A percentile compares a stretch with the other conserved stretches of the same genome.
These are phyloP conservation scores for Pisolithus orientalis DNA, from an alignment of 768 basidiomycete species.

Conservation along the genomic window DNA sequence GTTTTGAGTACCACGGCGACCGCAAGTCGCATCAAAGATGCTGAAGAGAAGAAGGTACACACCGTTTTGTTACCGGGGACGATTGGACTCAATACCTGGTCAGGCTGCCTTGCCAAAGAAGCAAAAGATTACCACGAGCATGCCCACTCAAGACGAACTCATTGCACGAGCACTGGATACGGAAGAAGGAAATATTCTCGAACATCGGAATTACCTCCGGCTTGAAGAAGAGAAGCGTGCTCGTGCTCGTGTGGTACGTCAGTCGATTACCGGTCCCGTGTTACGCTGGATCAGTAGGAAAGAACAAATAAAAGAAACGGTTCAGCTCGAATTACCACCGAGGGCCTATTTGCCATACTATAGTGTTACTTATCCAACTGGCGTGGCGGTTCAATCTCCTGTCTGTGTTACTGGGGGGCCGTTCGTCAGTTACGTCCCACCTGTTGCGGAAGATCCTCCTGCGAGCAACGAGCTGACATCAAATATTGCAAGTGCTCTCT, in stretches of 20 bases:
- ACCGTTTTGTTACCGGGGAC: neutral
- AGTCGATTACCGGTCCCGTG: constrained; percentile 58
- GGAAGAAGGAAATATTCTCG: constrained; percentile 77
- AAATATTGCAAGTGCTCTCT: neutral
- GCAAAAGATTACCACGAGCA: constrained; percentile 42
- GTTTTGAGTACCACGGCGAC: constrained; percentile 67
- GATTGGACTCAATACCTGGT: neutral
- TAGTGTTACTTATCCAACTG: constrained; percentile 15
- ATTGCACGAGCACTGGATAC: constrained; percentile 79
- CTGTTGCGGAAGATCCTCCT: neutral
- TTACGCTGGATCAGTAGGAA: constrained; percentile 64
- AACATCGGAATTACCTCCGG: constrained; percentile 73
- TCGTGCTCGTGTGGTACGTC: constrained; percentile 52
- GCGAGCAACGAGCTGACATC: neutral
- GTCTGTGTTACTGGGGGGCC: constrained; percentile 1
- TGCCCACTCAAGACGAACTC: constrained; percentile 75
- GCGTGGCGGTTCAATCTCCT: neutral
- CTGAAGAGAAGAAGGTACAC: constrained; percentile 55
- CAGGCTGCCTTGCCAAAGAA: constrained; percentile 61
- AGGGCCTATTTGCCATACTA: constrained; percentile 13
- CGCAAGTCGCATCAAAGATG: constrained; percentile 56
- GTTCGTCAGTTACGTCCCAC: neutral
- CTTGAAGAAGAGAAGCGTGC: constrained; percentile 79
- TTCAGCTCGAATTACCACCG: constrained; percentile 27
- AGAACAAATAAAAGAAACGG: constrained; percentile 49